Evolutionary conservation across 441 rosid species (phyloP).

Genomic region (Francoa sonchifolia): DNA sequence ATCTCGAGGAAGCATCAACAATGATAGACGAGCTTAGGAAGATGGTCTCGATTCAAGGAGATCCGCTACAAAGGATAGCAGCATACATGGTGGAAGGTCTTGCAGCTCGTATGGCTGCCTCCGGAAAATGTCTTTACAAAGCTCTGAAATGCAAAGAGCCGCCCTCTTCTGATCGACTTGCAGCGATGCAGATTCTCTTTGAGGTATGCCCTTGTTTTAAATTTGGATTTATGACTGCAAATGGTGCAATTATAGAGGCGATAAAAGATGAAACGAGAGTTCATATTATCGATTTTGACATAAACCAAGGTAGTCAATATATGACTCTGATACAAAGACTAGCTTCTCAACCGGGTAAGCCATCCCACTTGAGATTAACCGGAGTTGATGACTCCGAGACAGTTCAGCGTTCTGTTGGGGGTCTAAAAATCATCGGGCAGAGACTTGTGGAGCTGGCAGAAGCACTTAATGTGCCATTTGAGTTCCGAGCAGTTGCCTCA

Average conservation of each 20-base stretch:
- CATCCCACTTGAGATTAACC: constrained; percentile 60
- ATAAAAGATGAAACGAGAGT: constrained; percentile 61
- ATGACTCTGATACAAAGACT: constrained; percentile 66
- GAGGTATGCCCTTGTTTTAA: constrained; percentile 97
- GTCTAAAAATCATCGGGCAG: constrained; percentile 59
- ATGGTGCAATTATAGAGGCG: constrained; percentile 77
- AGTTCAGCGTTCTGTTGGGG: constrained; percentile 74
- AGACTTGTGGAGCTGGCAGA: constrained; percentile 75
- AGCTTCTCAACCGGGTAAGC: constrained; percentile 36
- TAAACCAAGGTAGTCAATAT: constrained; percentile 94
- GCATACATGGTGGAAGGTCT: constrained; percentile 99
- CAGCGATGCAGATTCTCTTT: constrained; percentile 97
- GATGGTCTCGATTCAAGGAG: constrained; percentile 84
- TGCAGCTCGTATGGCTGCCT: constrained; percentile 85
- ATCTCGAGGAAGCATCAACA: constrained; percentile 43
- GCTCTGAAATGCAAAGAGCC: constrained; percentile 96
- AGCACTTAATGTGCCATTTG: constrained; percentile 50
- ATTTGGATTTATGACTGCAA: constrained; percentile 88
- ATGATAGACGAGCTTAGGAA: constrained; percentile 66
- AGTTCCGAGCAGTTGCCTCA: constrained; percentile 63
- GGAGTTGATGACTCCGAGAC: constrained; percentile 97
- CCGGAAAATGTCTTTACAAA: constrained; percentile 75
- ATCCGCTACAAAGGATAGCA: constrained; percentile 83
- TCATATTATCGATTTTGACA: constrained; percentile 85
- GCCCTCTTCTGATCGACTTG: constrained; percentile 85